Percentiles rank a stretch among this genome's conserved stretches.
Conservation (phyloP, 2,329 filamentous ascomycete genomes). For the Claviceps arundinis region DNA sequence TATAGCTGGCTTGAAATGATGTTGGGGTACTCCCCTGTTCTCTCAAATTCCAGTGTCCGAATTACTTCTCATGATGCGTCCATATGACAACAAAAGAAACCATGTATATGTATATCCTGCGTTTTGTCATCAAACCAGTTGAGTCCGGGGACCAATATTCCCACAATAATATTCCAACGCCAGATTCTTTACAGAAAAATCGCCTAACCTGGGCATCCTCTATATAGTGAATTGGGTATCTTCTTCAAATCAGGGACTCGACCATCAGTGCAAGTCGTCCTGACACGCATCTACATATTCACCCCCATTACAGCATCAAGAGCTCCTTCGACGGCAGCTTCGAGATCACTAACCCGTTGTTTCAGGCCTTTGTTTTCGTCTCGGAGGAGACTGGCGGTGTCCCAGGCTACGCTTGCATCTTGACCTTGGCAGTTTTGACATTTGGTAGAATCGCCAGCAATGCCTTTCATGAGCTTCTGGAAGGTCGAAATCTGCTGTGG, state of each 20-base stretch:
- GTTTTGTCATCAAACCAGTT: not conserved
- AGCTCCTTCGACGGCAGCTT: constrained; percentile 46
- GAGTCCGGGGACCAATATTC: not conserved
- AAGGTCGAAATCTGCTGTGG: constrained; percentile 21
- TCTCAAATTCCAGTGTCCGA: not conserved
- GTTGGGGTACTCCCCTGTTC: not conserved
- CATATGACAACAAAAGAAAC: not conserved
- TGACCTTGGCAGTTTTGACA: constrained; percentile 47
- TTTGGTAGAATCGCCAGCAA: constrained; percentile 22
- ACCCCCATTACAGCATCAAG: constrained; percentile 46
- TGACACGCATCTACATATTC: not conserved
- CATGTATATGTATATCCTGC: not conserved
- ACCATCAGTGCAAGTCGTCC: not conserved
- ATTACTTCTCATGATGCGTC: not conserved
- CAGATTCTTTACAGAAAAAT: not conserved
- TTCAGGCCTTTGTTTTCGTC: constrained; percentile 52
- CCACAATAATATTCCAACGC: not conserved
- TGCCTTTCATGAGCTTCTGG: constrained; percentile 29
- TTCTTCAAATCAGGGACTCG: not conserved
- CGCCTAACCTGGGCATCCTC: not conserved
- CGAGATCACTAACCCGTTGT: constrained; percentile 42
- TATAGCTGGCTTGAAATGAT: no score
- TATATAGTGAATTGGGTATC: not conserved
- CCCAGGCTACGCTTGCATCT: constrained; percentile 48
- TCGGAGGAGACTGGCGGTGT: constrained; percentile 47